These are phyloP conservation scores for Telfairia occidentalis DNA, from an alignment of 331 rosid species.

Conservation along the genomic window DNA sequence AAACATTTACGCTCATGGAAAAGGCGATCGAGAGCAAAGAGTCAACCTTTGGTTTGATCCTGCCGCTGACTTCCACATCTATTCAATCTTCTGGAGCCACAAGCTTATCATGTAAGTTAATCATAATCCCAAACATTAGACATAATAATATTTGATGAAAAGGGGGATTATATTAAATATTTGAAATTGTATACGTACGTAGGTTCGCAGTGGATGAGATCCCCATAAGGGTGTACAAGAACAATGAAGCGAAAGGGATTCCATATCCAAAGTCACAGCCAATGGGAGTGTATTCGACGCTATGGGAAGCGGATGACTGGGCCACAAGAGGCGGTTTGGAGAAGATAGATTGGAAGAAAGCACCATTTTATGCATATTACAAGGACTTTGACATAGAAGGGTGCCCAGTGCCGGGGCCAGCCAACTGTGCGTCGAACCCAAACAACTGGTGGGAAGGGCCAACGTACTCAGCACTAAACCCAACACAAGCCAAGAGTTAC, in stretches of 20 bases:
- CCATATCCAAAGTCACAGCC: background rate
- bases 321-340: background rate
- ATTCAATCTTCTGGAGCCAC: background rate
- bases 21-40: background rate
- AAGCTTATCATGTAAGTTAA: background rate
- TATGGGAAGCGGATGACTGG: background rate
- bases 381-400: background rate
- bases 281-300: background rate
- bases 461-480: background rate
- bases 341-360: constrained; percentile 3
- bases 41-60: background rate
- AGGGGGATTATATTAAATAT: too few relatives aligned
- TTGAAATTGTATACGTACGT: too few relatives aligned
- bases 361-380: background rate
- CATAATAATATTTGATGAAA: too few relatives aligned
- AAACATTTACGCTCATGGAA: background rate
- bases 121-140: too few relatives aligned
- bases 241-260: background rate
- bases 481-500: background rate
- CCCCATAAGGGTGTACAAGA: background rate
- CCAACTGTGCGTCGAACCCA: background rate
- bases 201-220: background rate
- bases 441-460: background rate
- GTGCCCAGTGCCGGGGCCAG: background rate
- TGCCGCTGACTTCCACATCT: background rate